Evolutionary conservation across 345 rosid species (phyloP).

Genomic region (Rhizophora apiculata): DNA sequence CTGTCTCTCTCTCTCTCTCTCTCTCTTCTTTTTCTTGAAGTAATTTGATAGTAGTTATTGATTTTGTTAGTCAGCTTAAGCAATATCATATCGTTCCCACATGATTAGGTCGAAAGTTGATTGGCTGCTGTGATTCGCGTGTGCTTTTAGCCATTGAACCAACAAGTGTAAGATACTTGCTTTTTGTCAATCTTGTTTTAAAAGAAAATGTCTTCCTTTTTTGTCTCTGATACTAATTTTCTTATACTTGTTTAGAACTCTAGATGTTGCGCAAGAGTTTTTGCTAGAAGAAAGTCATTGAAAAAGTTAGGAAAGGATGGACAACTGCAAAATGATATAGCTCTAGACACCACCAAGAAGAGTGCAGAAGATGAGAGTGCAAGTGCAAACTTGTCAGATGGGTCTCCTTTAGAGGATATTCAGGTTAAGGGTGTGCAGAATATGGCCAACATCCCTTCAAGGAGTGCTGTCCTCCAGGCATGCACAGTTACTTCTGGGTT

Average conservation of each 20-base stretch:
- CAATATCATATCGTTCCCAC: not conserved
- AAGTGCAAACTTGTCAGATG: constrained; percentile 23
- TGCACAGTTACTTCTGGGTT: constrained; percentile 70
- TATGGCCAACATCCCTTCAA: constrained; percentile 39
- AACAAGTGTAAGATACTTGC: constrained; percentile 30
- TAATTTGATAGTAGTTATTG: not conserved
- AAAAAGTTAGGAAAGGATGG: constrained; percentile 39
- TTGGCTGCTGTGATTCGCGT: constrained; percentile 11
- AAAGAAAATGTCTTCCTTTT: not conserved
- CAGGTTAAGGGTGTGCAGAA: constrained; percentile 20
- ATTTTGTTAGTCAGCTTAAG: not conserved
- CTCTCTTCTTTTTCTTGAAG: not conserved
- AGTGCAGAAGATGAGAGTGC: constrained; percentile 17
- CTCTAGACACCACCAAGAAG: constrained; percentile 9
- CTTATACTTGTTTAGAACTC: constrained; percentile 21
- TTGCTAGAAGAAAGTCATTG: constrained; percentile 47
- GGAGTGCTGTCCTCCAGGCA: constrained; percentile 72
- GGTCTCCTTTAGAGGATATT: constrained; percentile 26
- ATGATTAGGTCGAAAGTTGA: constrained; percentile 18
- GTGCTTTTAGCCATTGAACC: constrained; percentile 11
- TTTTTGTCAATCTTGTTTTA: not conserved
- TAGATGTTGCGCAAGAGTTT: constrained; percentile 25
- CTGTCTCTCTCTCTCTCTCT: not conserved
- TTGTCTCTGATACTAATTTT: not conserved
- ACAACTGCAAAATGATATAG: constrained; percentile 20